Evolutionary conservation across 345 rosid species (phyloP).

Genomic region (Sisymbrium irio): DNA sequence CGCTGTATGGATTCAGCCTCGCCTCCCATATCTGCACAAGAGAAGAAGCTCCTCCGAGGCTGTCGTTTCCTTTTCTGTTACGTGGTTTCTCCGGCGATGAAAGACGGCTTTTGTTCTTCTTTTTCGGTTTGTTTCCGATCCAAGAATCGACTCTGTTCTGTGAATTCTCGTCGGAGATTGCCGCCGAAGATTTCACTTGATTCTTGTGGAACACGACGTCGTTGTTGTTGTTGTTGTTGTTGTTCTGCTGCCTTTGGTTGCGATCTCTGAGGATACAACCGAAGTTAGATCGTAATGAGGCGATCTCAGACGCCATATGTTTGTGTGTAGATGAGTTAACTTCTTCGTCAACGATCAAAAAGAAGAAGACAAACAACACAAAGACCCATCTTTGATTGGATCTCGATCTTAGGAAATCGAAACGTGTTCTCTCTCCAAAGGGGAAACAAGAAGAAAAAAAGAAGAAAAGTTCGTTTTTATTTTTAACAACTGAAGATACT

Average conservation of each 20-base stretch:
- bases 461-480: conserved; percentile 2
- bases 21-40: conserved; percentile 98
- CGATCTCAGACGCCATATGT: conserved; percentile 71
- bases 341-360: background rate
- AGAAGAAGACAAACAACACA: conserved; percentile 6
- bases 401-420: conserved; percentile 5
- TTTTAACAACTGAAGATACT: conserved; percentile 16
- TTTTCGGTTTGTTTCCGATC: conserved; percentile 5
- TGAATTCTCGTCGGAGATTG: conserved; percentile 33
- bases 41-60: conserved; percentile 62
- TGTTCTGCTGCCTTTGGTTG: conserved; percentile 34
- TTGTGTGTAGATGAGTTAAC: background rate
- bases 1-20: conserved; percentile 46
- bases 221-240: background rate
- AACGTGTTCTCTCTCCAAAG: background rate
- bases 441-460: background rate
- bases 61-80: background rate
- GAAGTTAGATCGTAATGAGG: conserved; percentile 48
- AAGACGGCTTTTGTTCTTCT: conserved; percentile 16
- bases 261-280: conserved; percentile 60
- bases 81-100: conserved; percentile 26
- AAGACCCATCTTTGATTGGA: conserved; percentile 20
- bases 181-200: conserved; percentile 36
- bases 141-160: conserved; percentile 8
- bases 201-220: conserved; percentile 45